Percentiles rank a stretch among this genome's conserved stretches.
phyloP scores from a whole-genome alignment of 2,329 filamentous ascomycete species.

The Aspergillus candidus region DNA sequence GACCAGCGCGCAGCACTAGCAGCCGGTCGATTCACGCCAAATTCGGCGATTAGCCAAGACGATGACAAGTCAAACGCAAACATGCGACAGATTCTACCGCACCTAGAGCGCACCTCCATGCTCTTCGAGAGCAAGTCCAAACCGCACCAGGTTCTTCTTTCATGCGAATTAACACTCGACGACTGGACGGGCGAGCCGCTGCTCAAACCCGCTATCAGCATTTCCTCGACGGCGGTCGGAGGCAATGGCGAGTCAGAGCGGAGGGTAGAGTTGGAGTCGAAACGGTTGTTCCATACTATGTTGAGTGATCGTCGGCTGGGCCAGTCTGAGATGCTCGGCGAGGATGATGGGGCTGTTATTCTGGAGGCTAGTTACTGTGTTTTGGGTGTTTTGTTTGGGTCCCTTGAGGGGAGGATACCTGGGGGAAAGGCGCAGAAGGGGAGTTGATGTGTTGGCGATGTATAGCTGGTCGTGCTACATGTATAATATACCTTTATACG shows the following conservation, averaged over 20 bases:
- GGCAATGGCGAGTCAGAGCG: constrained; percentile 8
- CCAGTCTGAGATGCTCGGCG: constrained; percentile 5
- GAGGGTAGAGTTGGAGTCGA: constrained; percentile 34
- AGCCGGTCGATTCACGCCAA: neutral
- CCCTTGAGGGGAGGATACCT: neutral
- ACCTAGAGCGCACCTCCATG: constrained; percentile 33
- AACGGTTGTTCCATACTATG: constrained; percentile 33
- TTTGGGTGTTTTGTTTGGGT: constrained; percentile 26
- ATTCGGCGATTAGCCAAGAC: constrained; percentile 4
- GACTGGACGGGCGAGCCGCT: constrained; percentile 38
- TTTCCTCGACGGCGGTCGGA: constrained; percentile 21
- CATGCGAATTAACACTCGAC: constrained; percentile 31
- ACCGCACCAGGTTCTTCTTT: constrained; percentile 23
- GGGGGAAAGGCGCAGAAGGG: neutral
- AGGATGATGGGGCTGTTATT: constrained; percentile 23
- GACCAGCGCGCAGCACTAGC: constrained; percentile 17
- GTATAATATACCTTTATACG: too few relatives aligned
- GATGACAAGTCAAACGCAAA: constrained; percentile 13
- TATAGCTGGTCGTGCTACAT: too few relatives aligned
- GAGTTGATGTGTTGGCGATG: too few relatives aligned
- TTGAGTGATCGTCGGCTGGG: constrained; percentile 17
- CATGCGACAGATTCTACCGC: constrained; percentile 26
- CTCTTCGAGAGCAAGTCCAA: constrained; percentile 20
- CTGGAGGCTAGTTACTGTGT: constrained; percentile 33
- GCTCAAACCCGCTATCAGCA: constrained; percentile 31